Base-by-base conservation (phyloP, 345 rosid species). In the Laguncularia racemosa region DNA sequence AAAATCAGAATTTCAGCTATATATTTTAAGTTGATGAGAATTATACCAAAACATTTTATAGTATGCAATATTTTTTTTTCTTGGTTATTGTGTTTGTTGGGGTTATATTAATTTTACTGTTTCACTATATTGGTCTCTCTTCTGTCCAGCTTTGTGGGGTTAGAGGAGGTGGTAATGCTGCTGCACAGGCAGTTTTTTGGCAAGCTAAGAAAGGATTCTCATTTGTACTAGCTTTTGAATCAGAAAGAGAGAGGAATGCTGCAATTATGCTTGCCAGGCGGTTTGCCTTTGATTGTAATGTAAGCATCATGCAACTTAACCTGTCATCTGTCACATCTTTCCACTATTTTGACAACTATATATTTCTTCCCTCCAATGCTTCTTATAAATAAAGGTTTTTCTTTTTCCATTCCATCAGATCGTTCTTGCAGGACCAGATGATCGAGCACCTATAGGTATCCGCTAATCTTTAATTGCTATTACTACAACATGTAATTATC, bases 101-200 rank as follows among this genome's bases (percentile, higher is more conserved):
- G n/a, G 1, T 10, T 19, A 20, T 46, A 12, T 17, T 16, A 53
- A 48, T 5, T 21, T 28, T 16, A 9, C 26, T 18, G 12, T 17
- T 51, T 57, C 23, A 48, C 56, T 18, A 53, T 57, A 33, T 44
- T n/a, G 20, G n/a, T 70, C 58, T 38, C 28, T 8, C 56, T 18
- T 20, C 61, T 48, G 53, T 60, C 64, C 61, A 93, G 99, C 69
- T 95, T 16, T 95, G 99, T 61, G 99, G 99, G 65, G 96, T 95
- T 56, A 77, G 99, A 85, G 99, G 99, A 58, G 97, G 95, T 17
- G 99, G 97, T 44, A 95, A 90, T 67, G 99, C 97, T 0, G 99
- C 97, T 4, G 81, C 89, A 38, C 97, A 95, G 68, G 97, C 97
- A 50, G 60, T 88, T 76, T 95, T 82, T 78, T 95, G 99, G 99